These are phyloP conservation scores for Aspergillus transmontanensis DNA, from an alignment of 2,329 filamentous ascomycete genomes.

Conservation along the genomic window DNA sequence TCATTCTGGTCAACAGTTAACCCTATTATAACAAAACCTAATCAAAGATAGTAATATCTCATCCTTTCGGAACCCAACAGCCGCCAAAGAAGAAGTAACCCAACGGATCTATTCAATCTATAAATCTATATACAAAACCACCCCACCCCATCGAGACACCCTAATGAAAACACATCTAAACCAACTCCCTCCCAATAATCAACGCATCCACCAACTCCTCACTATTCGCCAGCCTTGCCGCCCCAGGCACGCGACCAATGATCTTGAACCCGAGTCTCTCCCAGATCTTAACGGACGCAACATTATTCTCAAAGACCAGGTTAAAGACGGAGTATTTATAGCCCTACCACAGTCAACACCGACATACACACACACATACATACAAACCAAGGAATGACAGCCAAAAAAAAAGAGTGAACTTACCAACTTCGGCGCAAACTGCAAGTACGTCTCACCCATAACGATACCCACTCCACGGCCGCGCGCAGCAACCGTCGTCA, in stretches of 20 bases:
- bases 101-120: conserved; percentile 5
- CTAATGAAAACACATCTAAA: not conserved
- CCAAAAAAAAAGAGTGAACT: not conserved
- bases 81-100: not conserved
- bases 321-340: conserved; percentile 48
- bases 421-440: conserved; percentile 42
- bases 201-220: conserved; percentile 42
- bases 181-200: conserved; percentile 40
- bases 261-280: conserved; percentile 40
- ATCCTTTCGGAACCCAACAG: no score
- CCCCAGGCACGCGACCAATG: conserved; percentile 41
- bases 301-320: conserved; percentile 44
- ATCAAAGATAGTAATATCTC: no score
- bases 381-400: not conserved
- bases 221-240: conserved; percentile 39
- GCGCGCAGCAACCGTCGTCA: conserved; percentile 36
- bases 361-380: not conserved
- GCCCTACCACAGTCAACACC: conserved; percentile 27
- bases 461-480: conserved; percentile 37
- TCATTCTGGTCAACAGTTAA: not conserved
- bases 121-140: not conserved
- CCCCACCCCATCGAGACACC: no score
- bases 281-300: conserved; percentile 43
- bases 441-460: conserved; percentile 41
- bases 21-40: not conserved